Percentiles rank a stretch among this genome's conserved stretches.
Conservation (phyloP, 2,329 filamentous ascomycete genomes). For the Cadophora sp. region DNA sequence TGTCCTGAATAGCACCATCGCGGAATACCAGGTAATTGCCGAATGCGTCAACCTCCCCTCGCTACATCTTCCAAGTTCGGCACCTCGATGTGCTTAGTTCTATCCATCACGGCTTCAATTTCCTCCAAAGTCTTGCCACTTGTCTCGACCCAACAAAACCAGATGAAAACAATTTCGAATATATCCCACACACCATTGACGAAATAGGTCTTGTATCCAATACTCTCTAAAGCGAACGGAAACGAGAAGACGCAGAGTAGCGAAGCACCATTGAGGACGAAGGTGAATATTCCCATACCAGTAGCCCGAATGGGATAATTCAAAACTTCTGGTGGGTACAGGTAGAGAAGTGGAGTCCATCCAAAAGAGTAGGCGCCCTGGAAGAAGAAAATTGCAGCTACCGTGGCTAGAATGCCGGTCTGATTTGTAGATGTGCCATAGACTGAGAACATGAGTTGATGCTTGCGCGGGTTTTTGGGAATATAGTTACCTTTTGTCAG, state of each 20-base stretch:
- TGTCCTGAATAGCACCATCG: too few species aligned
- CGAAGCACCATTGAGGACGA: constrained; percentile 43
- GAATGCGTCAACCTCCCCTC: neutral
- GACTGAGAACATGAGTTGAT: constrained; percentile 13
- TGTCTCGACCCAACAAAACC: constrained; percentile 49
- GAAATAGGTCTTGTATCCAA: constrained; percentile 32
- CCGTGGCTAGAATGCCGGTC: constrained; percentile 49
- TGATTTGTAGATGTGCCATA: constrained; percentile 27
- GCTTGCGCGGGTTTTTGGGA: constrained; percentile 27
- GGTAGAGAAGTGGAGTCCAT: constrained; percentile 55
- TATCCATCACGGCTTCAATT: constrained; percentile 43
- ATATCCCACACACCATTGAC: constrained; percentile 33
- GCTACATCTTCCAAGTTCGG: constrained; percentile 16
- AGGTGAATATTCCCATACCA: constrained; percentile 50
- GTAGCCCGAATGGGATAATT: constrained; percentile 57
- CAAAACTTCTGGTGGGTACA: constrained; percentile 57
- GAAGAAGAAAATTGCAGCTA: constrained; percentile 58
- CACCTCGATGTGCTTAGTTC: constrained; percentile 37
- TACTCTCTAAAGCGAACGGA: constrained; percentile 48
- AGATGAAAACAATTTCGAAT: constrained; percentile 53
- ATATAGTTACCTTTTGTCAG: constrained; percentile 56
- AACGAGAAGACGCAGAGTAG: constrained; percentile 40
- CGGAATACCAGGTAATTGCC: too few species aligned
- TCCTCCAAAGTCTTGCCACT: constrained; percentile 49
- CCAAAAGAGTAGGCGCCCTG: constrained; percentile 57